Evolutionary conservation across 2,329 filamentous ascomycete genomes (phyloP).

Genomic region (Phialophora chinensis): DNA sequence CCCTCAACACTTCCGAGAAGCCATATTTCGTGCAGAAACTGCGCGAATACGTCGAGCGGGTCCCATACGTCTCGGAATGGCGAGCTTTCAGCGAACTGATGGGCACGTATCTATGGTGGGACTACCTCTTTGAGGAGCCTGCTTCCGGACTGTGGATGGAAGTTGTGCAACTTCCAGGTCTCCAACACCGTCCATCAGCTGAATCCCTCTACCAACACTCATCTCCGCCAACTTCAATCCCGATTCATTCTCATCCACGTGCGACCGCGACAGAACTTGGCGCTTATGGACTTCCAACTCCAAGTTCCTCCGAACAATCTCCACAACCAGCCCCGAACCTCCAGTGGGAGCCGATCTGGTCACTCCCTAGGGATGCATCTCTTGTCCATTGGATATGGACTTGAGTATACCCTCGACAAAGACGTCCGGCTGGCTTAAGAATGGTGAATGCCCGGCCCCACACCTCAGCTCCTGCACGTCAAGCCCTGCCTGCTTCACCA

Average conservation of each 20-base stretch:
- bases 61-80: conserved; percentile 12
- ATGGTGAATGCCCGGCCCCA: conserved; percentile 32
- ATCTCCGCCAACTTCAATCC: background rate
- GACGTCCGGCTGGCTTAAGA: conserved; percentile 34
- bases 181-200: background rate
- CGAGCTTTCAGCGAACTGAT: conserved; percentile 20
- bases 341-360: conserved; percentile 2
- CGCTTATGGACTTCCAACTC: conserved; percentile 3
- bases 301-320: conserved; percentile 5
- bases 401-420: conserved; percentile 26
- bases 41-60: conserved; percentile 11
- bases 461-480: conserved; percentile 24
- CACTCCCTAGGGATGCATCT: background rate
- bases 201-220: background rate
- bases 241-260: background rate
- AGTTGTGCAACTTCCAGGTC: conserved; percentile 5
- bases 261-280: background rate
- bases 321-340: background rate
- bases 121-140: conserved; percentile 23
- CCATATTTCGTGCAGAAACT: conserved; percentile 21
- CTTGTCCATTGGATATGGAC: conserved; percentile 9
- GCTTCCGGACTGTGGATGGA: conserved; percentile 21
- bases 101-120: conserved; percentile 28
- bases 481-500: conserved; percentile 40
- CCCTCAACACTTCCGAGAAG: conserved; percentile 15